Evolutionary conservation across 83 land plant genomes (phyloP), one percentile per base, ranked within the genome.

Genomic region (Picea abies): DNA sequence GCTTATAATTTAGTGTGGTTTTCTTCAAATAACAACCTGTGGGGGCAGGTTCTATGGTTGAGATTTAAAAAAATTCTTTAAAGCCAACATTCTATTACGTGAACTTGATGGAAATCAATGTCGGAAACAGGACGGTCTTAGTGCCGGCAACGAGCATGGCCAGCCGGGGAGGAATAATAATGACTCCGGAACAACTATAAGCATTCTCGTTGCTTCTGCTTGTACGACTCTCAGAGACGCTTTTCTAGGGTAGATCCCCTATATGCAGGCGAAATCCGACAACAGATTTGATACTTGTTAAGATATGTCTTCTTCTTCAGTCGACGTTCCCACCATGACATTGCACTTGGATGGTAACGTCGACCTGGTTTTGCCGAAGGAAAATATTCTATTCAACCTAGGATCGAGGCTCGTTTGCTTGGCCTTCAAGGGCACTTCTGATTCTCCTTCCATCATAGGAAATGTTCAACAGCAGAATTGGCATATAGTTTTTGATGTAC

Each of bases 101-200:
- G 44, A 91, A 89, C 77, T 63, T 92, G 63, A 88, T 82, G 29
- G 93, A 90, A 11, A 78, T 94, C 29, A 83, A 76, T 5, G 91
- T 94, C 0, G 93, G 92, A 12, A 83, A 84, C 14, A 84, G 64
- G 25, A 35, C n/a, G n/a, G 85, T 92, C 23, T 67, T 82, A 63
- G 67, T 89, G 29, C 29, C 29, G 0, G 29, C 29, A 29, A 29
- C 29, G 29, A 29, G 29, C 29, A 29, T 29, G 1, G 66, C 79
- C 56, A 85, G 89, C 29, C 91, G 94, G 0, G 86, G 88, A 3
- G 97, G 97, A 0, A 93, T 92, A 35, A 77, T 91, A 12, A 83
- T 94, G 94, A 92, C 84, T 90, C 92, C 17, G 92, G 92, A n/a
- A 90, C 92, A 20, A 85, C 85, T 19, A 80, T 92, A 49, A 92